Conservation (phyloP, 148 eudicot species). For the Heliosperma pusillum region DNA sequence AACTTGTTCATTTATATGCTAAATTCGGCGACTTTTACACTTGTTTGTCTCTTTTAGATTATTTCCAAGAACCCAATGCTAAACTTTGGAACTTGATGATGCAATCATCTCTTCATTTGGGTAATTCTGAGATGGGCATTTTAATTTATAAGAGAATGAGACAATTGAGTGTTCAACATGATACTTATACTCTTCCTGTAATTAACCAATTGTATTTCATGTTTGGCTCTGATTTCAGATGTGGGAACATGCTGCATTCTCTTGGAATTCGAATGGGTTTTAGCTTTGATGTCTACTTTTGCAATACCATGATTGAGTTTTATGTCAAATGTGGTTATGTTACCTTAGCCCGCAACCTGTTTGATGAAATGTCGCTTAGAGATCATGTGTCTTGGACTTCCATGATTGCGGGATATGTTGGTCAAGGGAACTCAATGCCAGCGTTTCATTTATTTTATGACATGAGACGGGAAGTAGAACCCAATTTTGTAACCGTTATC, state of each 20-base stretch:
- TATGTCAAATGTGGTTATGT: constrained; percentile 36
- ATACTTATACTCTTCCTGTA: constrained; percentile 31
- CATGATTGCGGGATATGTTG: constrained; percentile 41
- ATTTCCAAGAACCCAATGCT: constrained; percentile 20
- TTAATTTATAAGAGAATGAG: constrained; percentile 31
- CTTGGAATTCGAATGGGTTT: constrained; percentile 32
- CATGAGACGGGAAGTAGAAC: constrained; percentile 37
- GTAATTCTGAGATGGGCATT: constrained; percentile 26
- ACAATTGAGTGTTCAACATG: constrained; percentile 25
- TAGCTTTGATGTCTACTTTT: constrained; percentile 32
- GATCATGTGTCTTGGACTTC: constrained; percentile 73
- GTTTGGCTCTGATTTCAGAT: constrained; percentile 20
- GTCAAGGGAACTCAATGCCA: constrained; percentile 24
- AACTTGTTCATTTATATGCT: constrained; percentile 18
- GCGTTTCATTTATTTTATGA: constrained; percentile 22
- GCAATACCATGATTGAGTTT: constrained; percentile 46
- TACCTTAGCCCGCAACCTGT: constrained; percentile 39
- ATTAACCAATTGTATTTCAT: constrained; percentile 27
- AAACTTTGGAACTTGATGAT: constrained; percentile 33
- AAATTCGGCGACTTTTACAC: constrained; percentile 24
- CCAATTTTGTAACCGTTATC: constrained; percentile 48
- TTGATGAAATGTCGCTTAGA: constrained; percentile 53
- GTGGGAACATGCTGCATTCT: constrained; percentile 24
- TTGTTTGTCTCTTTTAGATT: constrained; percentile 17
- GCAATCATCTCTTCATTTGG: constrained; percentile 20